Conservation (phyloP, 2,329 filamentous ascomycete species). For the Alternaria sp. region DNA sequence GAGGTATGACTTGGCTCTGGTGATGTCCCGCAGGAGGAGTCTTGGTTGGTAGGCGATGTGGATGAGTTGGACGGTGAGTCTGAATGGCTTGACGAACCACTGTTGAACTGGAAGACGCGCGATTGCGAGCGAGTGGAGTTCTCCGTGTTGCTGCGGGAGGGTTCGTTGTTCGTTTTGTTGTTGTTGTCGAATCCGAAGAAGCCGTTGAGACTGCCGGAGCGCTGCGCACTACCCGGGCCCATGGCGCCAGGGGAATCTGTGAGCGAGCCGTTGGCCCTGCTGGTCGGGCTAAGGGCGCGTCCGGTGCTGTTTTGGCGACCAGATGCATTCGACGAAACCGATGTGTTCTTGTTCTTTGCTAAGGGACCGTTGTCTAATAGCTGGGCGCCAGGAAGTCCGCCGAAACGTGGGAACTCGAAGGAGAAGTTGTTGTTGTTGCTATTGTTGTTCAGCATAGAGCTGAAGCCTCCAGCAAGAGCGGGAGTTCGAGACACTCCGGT, state of each 20-base stretch:
- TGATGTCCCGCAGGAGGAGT: constrained; percentile 74
- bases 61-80: constrained; percentile 61
- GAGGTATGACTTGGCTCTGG: constrained; percentile 78
- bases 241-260: constrained; percentile 35
- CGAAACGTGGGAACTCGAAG: constrained; percentile 96
- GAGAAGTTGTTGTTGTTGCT: constrained; percentile 82
- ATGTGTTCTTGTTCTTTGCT: constrained; percentile 37
- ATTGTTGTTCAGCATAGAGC: constrained; percentile 58
- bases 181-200: constrained; percentile 31
- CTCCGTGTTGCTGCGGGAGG: constrained; percentile 48
- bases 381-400: constrained; percentile 67
- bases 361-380: constrained; percentile 58
- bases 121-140: constrained; percentile 51
- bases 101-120: constrained; percentile 60
- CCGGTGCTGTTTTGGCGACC: constrained; percentile 43
- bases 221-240: constrained; percentile 45
- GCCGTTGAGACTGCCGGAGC: constrained; percentile 40
- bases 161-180: constrained; percentile 9
- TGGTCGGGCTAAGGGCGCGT: constrained; percentile 47
- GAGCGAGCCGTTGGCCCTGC: constrained; percentile 30
- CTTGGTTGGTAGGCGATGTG: constrained; percentile 56
- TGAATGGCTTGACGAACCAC: constrained; percentile 54
- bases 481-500: constrained; percentile 56
- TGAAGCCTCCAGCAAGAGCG: constrained; percentile 53
- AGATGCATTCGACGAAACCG: constrained; percentile 29